Evolutionary conservation across 768 basidiomycete species (phyloP), one percentile per base, ranked within the genome.

Genomic region (Xerocomus brunneocitrinus): DNA sequence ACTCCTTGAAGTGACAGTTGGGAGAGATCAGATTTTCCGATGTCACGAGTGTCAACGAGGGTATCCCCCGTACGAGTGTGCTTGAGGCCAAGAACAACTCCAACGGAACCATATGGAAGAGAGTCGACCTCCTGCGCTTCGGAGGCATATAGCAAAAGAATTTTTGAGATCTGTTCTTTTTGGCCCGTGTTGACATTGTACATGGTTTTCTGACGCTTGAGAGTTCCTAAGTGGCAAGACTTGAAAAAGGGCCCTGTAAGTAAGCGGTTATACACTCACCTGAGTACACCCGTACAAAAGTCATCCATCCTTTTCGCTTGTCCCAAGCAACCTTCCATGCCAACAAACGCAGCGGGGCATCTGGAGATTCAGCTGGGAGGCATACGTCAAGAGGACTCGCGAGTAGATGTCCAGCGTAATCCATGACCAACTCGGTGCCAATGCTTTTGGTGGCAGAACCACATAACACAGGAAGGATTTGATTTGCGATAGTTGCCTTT

Each of bases 251-350:
- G 32, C n/a, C 35, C 25, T 5, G 12, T 22, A 16, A 35, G 12
- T 22, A 16, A 35, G 27, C 9, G 30, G 13, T 28, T 30, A 38
- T 31, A 32, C 5, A 67, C 74, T 56, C 66, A 89, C 91, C 91
- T 49, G 91, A 91, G 68, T 94, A 94, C 19, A 94, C 81, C 25
- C 91, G 78, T 36, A 94, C 85, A 65, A 91, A 94, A 2, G 91
- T 93, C 90, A 94, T 91, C 91, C 91, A 94, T 24, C 91, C 91
- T 60, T 78, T 79, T 52, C 73, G 80, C 53, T 83, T 83, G 62
- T 94, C 90, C 91, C 90, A 92, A 30, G 74, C 77, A 22, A 94
- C 91, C 65, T 94, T 94, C 91, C 92, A 94, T 3, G 88, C 91
- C 27, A 94, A 74, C 57, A 85, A 67, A 34, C 79, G 82, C 24